Evolutionary conservation across 179 eudicot genomes (phyloP), one percentile per base, ranked within the genome.

Genomic region (Heliamphora pulchella): DNA sequence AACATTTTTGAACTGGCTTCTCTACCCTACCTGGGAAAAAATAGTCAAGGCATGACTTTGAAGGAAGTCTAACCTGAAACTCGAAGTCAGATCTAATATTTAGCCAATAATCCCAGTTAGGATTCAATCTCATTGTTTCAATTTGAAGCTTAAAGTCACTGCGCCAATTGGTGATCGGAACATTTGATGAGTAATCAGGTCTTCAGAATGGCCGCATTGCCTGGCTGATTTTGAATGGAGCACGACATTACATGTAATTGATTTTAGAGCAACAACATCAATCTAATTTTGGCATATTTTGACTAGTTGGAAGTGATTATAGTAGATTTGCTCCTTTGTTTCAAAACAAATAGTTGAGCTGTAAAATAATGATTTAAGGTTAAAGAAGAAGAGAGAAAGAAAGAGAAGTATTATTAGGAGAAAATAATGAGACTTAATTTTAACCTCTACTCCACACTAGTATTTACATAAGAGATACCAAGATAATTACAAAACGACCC

Each of bases 271-370:
- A 54, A 54, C 13, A 54, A 54, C 13, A 2, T 54, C 58, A 54
- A 54, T 69, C 74, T 46, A 20, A 5, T 68, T 68, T 43, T 68
- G 72, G 72, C 72, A 68, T 44, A 43, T 68, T 68, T 68, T 44
- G 44, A 68, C 20, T 50, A 68, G 20, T 14, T 41, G 51, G 72
- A 44, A 68, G 51, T 15, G 47, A 68, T 44, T 68, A 51, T 51
- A 68, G 18, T 51, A 68, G 10, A 43, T 68, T 5, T 18, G 18
- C 41, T 8, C 20, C 43, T 68, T 15, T 68, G 72, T 20, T 68
- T 68, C 72, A 2, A 68, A 6, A 43, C 43, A 18, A 67, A 3
- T 13, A 22, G 31, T 64, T 31, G 31, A 31, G 31, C 31, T 31
- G 31, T 31, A 31, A 31, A 31, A 31, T 31, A 31, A 31, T 31